These are phyloP conservation scores for Boletellus ananas DNA, from an alignment of 768 basidiomycete genomes.

Conservation along the genomic window DNA sequence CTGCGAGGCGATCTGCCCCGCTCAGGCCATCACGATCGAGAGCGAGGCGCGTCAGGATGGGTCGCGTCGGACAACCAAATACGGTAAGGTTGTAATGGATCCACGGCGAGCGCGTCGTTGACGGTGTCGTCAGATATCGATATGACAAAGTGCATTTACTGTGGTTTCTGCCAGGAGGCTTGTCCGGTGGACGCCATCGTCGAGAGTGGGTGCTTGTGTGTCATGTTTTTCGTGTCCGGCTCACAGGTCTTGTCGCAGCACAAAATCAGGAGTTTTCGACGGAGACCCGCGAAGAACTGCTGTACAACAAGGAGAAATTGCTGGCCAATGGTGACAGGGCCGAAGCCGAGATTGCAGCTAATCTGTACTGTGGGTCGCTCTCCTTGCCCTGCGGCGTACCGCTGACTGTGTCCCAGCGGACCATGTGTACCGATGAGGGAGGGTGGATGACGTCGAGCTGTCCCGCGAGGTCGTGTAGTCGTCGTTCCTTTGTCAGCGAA, in stretches of 20 bases:
- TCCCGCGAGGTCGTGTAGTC: constrained; percentile 22
- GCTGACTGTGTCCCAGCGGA: constrained; percentile 52
- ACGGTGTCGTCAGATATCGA: constrained; percentile 70
- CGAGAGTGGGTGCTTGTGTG: constrained; percentile 66
- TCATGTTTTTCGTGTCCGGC: constrained; percentile 4
- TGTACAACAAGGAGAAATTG: constrained; percentile 99
- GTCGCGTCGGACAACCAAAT: constrained; percentile 95
- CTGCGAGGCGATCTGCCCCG: constrained; percentile 98
- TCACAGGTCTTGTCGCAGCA: constrained; percentile 44
- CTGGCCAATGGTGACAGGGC: constrained; percentile 94
- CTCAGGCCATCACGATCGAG: constrained; percentile 99
- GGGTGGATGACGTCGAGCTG: constrained; percentile 4
- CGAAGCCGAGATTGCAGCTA: constrained; percentile 97
- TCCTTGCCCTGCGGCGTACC: constrained; percentile 8
- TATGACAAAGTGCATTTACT: constrained; percentile 99
- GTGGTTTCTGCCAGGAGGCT: constrained; percentile 99
- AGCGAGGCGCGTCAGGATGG: constrained; percentile 95
- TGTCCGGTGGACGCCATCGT: constrained; percentile 99
- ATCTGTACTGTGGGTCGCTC: constrained; percentile 62
- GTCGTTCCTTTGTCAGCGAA: constrained; percentile 9
- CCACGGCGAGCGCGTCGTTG: not conserved
- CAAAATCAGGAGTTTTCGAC: constrained; percentile 98
- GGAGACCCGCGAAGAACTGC: constrained; percentile 95
- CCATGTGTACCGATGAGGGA: constrained; percentile 77
- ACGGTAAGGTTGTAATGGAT: constrained; percentile 51